Conservation (phyloP, 1,284 basidiomycete genomes). For the Trichosporon sp. region DNA sequence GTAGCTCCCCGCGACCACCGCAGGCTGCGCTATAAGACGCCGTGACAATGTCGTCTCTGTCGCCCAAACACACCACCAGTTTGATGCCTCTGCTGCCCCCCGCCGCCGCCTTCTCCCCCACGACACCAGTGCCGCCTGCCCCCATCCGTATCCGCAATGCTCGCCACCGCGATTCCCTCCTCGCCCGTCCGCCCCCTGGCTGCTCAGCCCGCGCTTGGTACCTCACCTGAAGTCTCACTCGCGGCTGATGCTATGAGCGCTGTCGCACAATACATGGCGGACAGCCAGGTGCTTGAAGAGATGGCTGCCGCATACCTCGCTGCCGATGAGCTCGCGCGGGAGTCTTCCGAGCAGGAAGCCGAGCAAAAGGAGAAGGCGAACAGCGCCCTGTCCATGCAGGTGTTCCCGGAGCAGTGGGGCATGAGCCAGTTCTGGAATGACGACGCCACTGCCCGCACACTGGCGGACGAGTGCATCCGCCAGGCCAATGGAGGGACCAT, state of each 20-base stretch:
- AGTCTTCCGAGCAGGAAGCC: neutral
- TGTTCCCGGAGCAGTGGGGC: constrained; percentile 29
- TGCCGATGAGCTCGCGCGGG: constrained; percentile 10
- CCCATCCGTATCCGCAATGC: neutral
- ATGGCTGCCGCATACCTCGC: constrained; percentile 1
- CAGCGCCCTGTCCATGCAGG: constrained; percentile 18
- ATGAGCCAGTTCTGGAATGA: constrained; percentile 33
- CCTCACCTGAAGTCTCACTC: neutral
- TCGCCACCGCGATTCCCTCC: constrained; percentile 6
- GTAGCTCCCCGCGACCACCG: too few species aligned
- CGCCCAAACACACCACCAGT: neutral
- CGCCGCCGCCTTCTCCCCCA: neutral
- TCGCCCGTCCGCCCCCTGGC: neutral
- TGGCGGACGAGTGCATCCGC: constrained; percentile 20
- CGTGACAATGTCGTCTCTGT: neutral
- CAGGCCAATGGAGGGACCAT: constrained; percentile 18
- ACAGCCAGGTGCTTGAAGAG: constrained; percentile 8
- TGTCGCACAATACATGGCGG: constrained; percentile 4
- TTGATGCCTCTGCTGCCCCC: constrained; percentile 12
- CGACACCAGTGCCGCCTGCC: neutral
- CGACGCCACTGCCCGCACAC: constrained; percentile 14
- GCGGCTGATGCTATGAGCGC: neutral
- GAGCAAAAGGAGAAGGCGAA: neutral
- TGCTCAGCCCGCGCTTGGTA: neutral
- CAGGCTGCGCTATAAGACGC: neutral